Base-by-base conservation (phyloP, 139 green algal species). In the Chlamydomonas sphaeroides region DNA sequence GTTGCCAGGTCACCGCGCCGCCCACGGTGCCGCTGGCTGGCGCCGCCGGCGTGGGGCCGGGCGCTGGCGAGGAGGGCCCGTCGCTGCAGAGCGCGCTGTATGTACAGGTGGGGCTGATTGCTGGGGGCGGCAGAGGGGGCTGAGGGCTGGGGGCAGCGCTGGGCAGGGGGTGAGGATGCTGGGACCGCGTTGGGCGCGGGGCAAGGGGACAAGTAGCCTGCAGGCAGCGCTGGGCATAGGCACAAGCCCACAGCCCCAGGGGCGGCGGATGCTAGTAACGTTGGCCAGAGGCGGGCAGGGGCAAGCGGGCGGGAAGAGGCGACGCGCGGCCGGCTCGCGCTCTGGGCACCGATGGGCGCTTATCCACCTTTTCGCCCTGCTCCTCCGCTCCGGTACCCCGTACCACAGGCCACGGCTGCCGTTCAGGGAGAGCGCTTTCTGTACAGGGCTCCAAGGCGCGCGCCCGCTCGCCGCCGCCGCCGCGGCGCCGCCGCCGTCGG, bases 391-490 rank as follows among this genome's bases (percentile, higher is more conserved):
- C n/a, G n/a, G n/a, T n/a, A n/a, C 53, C 53, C 45, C 45, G 11
- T 23, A 30, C 28, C 3, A 23, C 69, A 83, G 76, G 76, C 32
- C 26, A 83, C 76, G 42, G 63, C 49, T 5, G 62, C 63, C 2
- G 21, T 83, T 0, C 62, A 83, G 23, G 79, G 78, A 17, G 72
- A 89, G 79, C 79, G 59, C 65, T 83, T 61, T 20, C 79, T 89
- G 2, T 89, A 74, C 73, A 41, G 35, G 5, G 73, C 57, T 25
- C 73, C 56, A 32, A 70, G 53, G 32, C 17, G 23, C 17, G 15
- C 41, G 18, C 59, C 21, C 33, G 14, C 62, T 32, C 21, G 30
- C 18, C 42, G 20, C 21, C 36, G 65, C 33, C 7, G 45, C 68
- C 25, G 45, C 45, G 38, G 4, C 3, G 10, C 53, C 5, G 53